These are phyloP conservation scores for Beta vulgaris DNA, from an alignment of 148 eudicot genomes.

Conservation along the genomic window DNA sequence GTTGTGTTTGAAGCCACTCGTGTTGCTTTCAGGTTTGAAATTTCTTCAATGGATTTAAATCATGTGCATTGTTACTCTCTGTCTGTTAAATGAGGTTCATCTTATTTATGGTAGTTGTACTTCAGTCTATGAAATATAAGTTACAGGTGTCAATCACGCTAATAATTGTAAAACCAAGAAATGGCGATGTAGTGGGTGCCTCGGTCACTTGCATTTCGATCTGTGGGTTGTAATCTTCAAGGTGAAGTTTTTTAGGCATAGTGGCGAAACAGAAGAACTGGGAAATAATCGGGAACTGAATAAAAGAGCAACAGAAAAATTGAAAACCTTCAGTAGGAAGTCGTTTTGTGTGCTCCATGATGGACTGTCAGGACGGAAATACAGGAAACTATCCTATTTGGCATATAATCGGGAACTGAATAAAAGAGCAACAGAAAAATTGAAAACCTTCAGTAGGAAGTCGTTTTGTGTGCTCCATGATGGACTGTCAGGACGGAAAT, in stretches of 20 bases:
- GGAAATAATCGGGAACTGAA: neutral
- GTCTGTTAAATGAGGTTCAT: neutral
- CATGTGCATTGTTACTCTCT: neutral
- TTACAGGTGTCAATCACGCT: neutral
- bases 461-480: neutral
- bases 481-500: neutral
- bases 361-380: neutral
- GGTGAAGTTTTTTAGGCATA: neutral
- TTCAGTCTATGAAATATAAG: neutral
- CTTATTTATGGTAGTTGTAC: neutral
- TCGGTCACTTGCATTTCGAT: neutral
- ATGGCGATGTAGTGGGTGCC: neutral
- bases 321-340: neutral
- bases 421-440: neutral
- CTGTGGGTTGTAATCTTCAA: neutral
- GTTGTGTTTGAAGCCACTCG: constrained; percentile 90
- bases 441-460: neutral
- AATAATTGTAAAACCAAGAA: neutral
- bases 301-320: neutral
- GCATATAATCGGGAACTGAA: neutral
- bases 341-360: neutral
- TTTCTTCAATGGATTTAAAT: neutral
- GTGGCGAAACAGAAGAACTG: neutral
- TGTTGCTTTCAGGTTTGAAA: constrained; percentile 89
- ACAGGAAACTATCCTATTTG: neutral